Conservation (phyloP, 2,329 filamentous ascomycete genomes). For the Xylariaceae sp. region DNA sequence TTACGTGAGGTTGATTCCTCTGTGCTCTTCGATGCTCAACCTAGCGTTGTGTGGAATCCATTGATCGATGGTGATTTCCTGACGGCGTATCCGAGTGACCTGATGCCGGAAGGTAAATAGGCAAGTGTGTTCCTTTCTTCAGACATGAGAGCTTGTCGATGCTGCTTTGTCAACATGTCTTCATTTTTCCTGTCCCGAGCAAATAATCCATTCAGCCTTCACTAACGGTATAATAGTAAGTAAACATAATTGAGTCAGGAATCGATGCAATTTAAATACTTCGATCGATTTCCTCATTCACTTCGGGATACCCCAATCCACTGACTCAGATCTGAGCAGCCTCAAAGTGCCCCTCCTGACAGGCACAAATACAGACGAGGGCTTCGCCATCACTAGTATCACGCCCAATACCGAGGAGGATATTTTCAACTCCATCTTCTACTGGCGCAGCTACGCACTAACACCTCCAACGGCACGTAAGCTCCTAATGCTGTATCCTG, state of each 20-base stretch:
- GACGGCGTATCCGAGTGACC: constrained; percentile 44
- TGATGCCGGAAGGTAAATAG: constrained; percentile 40
- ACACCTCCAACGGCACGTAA: constrained; percentile 41
- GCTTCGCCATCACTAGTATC: constrained; percentile 37
- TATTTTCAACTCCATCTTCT: constrained; percentile 38
- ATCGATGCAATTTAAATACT: no score
- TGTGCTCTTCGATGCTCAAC: constrained; percentile 33
- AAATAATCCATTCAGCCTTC: no score
- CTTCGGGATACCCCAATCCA: no score
- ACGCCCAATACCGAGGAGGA: constrained; percentile 39
- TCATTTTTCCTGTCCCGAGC: no score
- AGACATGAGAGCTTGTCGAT: no score
- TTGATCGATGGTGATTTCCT: constrained; percentile 46
- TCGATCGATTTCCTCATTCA: no score
- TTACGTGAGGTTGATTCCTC: constrained; percentile 32
- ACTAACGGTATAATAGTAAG: no score
- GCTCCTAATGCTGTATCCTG: constrained; percentile 45
- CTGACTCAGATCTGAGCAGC: no score
- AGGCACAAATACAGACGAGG: constrained; percentile 48
- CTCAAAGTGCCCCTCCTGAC: constrained; percentile 42
- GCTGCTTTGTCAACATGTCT: no score
- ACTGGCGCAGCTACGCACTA: constrained; percentile 44
- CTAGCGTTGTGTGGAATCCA: constrained; percentile 39
- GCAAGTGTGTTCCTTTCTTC: no score
- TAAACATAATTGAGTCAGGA: no score